phyloP scores from a whole-genome alignment of 257 asterid genomes.

The Cruciata laevipes region DNA sequence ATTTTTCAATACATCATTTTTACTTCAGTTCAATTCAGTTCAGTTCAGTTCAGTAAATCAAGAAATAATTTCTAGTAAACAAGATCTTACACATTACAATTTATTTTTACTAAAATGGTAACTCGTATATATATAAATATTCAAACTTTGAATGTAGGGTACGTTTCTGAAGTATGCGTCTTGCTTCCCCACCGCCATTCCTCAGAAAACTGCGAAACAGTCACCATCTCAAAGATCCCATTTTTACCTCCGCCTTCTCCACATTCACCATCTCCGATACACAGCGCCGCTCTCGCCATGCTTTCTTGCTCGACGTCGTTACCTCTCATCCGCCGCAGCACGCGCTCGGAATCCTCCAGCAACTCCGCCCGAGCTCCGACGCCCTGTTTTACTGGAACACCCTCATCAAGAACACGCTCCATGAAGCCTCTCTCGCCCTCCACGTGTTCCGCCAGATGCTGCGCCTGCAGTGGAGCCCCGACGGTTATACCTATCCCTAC shows the following conservation, averaged over 20 bases:
- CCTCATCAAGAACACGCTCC: constrained; percentile 45
- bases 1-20: too few relatives aligned
- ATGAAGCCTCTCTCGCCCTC: constrained; percentile 31
- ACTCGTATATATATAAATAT: too few relatives aligned
- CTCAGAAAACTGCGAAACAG: background rate
- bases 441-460: constrained; percentile 56
- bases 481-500: constrained; percentile 69
- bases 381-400: constrained; percentile 65
- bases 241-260: background rate
- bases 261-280: background rate
- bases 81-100: too few relatives aligned
- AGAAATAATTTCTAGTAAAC: too few relatives aligned
- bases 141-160: too few relatives aligned
- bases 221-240: background rate
- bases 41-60: too few relatives aligned
- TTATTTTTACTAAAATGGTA: too few relatives aligned
- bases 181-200: background rate
- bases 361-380: constrained; percentile 31
- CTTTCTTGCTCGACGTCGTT: constrained; percentile 7
- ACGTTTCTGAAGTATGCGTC: background rate
- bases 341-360: constrained; percentile 35
- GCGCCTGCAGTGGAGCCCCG: constrained; percentile 52
- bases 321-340: constrained; percentile 14
- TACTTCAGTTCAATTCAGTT: too few relatives aligned
- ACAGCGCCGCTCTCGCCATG: background rate